Conservation (phyloP, 108 stramenopile genomes). For the Pelagomonas calceolata region DNA sequence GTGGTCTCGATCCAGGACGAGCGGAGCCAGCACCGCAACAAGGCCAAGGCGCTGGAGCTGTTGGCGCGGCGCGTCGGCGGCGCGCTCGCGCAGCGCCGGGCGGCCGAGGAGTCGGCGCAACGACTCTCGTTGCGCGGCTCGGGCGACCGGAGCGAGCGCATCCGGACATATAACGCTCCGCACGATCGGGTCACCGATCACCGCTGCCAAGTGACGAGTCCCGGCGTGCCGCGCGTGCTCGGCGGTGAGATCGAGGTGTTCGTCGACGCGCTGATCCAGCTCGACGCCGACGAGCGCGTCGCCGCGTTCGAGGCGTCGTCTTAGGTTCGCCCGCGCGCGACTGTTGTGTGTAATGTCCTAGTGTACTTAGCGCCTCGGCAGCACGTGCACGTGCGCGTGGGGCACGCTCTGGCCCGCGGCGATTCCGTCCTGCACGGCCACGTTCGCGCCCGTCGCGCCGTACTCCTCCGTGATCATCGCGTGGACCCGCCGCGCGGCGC, state of each 20-base stretch:
- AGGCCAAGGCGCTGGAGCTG: slow-evolving; percentile 75
- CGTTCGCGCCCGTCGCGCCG: slow-evolving; percentile 52
- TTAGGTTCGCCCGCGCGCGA: too few species aligned
- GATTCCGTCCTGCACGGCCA: slow-evolving; percentile 75
- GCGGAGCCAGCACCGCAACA: slow-evolving; percentile 91
- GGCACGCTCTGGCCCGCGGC: slow-evolving; percentile 72
- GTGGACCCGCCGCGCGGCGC: slow-evolving; percentile 58
- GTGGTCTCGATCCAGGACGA: slow-evolving; percentile 93
- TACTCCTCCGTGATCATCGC: slow-evolving; percentile 38
- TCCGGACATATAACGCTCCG: slow-evolving; percentile 93
- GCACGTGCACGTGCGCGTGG: slow-evolving; percentile 79
- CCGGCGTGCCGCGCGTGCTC: background rate
- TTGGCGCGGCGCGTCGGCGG: slow-evolving; percentile 69
- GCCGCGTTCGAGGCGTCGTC: too few species aligned
- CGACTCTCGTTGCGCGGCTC: slow-evolving; percentile 54
- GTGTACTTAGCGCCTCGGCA: slow-evolving; percentile 59
- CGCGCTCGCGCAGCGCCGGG: slow-evolving; percentile 40
- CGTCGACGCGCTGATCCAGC: background rate
- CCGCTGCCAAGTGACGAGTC: slow-evolving; percentile 45
- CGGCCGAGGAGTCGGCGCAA: slow-evolving; percentile 16
- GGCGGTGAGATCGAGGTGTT: background rate
- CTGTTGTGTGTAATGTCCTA: too few species aligned
- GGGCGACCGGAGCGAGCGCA: slow-evolving; percentile 86
- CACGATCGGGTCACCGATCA: slow-evolving; percentile 97
- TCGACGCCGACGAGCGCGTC: background rate